Percentiles rank a stretch among this genome's conserved stretches.
phyloP scores from a whole-genome alignment of 805 yeast species.

The Cyberlindnera mycetangii region DNA sequence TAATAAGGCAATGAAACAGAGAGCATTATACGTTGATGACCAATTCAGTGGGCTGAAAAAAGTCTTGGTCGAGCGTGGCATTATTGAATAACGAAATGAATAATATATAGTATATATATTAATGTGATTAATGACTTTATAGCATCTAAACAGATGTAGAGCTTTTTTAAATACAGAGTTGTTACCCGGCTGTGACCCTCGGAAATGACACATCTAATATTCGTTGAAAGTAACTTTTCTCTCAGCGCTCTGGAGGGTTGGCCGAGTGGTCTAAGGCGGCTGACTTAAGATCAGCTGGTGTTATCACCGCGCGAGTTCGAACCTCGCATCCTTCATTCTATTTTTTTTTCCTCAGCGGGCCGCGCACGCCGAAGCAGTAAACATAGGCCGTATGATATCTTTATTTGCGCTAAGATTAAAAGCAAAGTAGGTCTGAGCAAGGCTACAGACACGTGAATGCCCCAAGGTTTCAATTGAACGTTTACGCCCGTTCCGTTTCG shows the following conservation, averaged over 20 bases:
- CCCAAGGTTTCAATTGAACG: constrained; percentile 21
- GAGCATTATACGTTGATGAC: constrained; percentile 32
- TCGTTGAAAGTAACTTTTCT: background rate
- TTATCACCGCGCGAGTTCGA: constrained; percentile 25
- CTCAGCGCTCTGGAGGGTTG: constrained; percentile 18
- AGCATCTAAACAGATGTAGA: background rate
- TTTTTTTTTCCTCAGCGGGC: constrained; percentile 5
- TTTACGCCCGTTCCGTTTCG: constrained; percentile 19
- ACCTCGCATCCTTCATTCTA: constrained; percentile 23
- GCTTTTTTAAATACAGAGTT: background rate
- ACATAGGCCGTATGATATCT: constrained; percentile 31
- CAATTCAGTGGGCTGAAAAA: constrained; percentile 30
- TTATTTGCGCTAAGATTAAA: constrained; percentile 29
- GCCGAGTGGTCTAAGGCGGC: constrained; percentile 27
- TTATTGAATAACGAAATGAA: constrained; percentile 3
- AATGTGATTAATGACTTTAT: constrained; percentile 1
- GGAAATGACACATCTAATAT: background rate
- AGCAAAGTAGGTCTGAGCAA: background rate
- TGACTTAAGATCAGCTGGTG: constrained; percentile 25
- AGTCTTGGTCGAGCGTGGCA: constrained; percentile 29
- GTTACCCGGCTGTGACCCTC: constrained; percentile 3
- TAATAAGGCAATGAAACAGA: constrained; percentile 29
- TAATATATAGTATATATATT: constrained; percentile 1
- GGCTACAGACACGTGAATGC: constrained; percentile 14
- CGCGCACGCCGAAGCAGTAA: background rate